Base-by-base conservation (phyloP, 2,329 filamentous ascomycete species). In the Sclerotinia trifoliorum region DNA sequence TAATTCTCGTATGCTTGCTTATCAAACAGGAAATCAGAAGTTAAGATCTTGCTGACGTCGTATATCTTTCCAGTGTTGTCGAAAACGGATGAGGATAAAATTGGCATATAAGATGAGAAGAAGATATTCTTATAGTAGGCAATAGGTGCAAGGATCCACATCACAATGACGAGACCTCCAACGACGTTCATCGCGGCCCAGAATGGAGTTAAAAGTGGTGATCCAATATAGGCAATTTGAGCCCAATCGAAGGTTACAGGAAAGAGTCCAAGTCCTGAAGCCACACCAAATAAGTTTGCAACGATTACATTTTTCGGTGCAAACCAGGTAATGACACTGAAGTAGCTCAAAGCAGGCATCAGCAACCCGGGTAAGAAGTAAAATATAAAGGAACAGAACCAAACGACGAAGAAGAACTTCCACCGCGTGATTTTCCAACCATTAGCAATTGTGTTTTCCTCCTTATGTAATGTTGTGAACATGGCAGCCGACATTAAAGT, bases 241-340 rank as follows among this genome's bases (percentile, higher is more conserved):
- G 91, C 91, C 93, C 93, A 96, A 80, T 96, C 93, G 75, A 96
- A 96, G 0, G 93, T 96, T 74, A 96, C 77, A 0, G 93, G 93
- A 70, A 96, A 93, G 46, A 96, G 80, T 0, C 92, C 92, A 19
- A 96, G 84, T 2, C 93, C 93, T 2, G 92, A 94, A n/a, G 88
- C 86, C 21, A 94, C 90, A 21, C 93, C 93, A 76, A 96, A 96
- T 71, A 96, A 81, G 77, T 96, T 96, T 42, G 93, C 90, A 56
- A 96, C 82, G 3, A 96, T 88, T n/a, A 95, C 90, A 73, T 90
- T 96, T 72, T 93, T 88, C 0, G 93, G 93, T 3, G 91, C 91
- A 78, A 94, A 91, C 92, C 92, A 96, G 19, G 93, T 96, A 69
- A 96, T 83, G 71, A 94, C 90, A 77, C 89, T 96, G 82, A 96